Base-by-base conservation (phyloP, 768 basidiomycete species). In the Tulasnella sp. region DNA sequence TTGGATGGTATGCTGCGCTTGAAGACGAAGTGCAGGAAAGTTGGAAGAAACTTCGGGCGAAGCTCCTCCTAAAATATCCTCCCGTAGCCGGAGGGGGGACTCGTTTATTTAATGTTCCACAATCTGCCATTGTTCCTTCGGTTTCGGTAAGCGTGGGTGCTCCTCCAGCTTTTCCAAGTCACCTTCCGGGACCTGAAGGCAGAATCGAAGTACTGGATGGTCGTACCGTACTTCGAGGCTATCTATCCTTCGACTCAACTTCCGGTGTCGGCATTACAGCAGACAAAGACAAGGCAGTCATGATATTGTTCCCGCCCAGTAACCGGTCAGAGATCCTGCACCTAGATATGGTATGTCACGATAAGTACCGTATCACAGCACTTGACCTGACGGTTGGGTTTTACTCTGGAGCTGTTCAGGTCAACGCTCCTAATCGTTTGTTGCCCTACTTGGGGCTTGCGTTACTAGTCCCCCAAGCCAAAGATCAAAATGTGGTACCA, bases 21-120 rank as follows among this genome's bases (percentile, higher is more conserved):
- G 54, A 77, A 5, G 37, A 58, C 0, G 76, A 77, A n/a, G 34
- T n/a, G 0, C 46, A 41, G 16, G 48, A 48, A 16, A 44, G 42
- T 54, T 77, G 76, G 76, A 58, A 16, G 24, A 40, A 50, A 48
- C 76, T 77, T 50, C 76, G 76, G n/a, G 12, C 24, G 18, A n/a
- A 1, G 12, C 54, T 77, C 9, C 54, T 54, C 54, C 22, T 7
- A 24, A 54, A 54, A 54, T 54, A 24, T 12, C 54, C 54, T 24
- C 54, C 7, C 3, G n/a, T 54, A 54, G 24, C 6, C 6, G 24
- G 54, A n/a, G n/a, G 22, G 3, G 11, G 54, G 3, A 6, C 24
- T 8, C 54, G 5, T 11, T 6, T 37, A 6, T 54, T n/a, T 24
- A 24, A 0, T 12, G n/a, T 12, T 0, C 24, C 3, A 24, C n/a